phyloP scores from a whole-genome alignment of 1,139 yeast species.

The Saccharomyces hybrid region DNA sequence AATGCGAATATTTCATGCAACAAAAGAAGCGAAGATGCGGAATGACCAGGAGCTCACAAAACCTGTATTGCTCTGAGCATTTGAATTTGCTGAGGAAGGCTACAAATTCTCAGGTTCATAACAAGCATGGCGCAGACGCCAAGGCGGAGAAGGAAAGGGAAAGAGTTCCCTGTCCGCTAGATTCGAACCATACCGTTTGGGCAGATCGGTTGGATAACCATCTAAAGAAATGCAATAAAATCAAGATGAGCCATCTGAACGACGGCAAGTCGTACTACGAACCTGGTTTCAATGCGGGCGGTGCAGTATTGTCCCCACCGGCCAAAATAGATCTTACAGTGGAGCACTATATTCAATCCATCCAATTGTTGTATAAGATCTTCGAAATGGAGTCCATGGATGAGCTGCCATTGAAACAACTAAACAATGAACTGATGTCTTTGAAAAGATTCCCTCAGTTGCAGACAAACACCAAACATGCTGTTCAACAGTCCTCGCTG shows the following conservation, averaged over 20 bases:
- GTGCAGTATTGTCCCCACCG: background rate
- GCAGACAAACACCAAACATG: conserved; percentile 62
- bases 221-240: conserved; percentile 52
- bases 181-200: conserved; percentile 70
- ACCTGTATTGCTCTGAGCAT: conserved; percentile 25
- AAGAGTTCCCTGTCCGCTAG: conserved; percentile 71
- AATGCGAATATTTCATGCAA: conserved; percentile 21
- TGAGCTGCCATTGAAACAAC: conserved; percentile 16
- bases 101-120: background rate
- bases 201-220: conserved; percentile 49
- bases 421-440: conserved; percentile 25
- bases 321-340: conserved; percentile 1
- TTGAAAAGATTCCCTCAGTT: conserved; percentile 36
- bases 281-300: conserved; percentile 17
- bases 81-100: conserved; percentile 6
- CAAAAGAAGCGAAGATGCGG: conserved; percentile 28
- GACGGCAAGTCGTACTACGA: conserved; percentile 24
- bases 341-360: background rate
- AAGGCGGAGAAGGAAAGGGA: background rate
- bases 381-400: conserved; percentile 21
- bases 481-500: conserved; percentile 72
- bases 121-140: conserved; percentile 1
- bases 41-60: conserved; percentile 18
- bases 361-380: conserved; percentile 7
- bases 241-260: conserved; percentile 37